Evolutionary conservation across 108 stramenopile genomes (phyloP).

Genomic region (Halocafeteria seosinensis): DNA sequence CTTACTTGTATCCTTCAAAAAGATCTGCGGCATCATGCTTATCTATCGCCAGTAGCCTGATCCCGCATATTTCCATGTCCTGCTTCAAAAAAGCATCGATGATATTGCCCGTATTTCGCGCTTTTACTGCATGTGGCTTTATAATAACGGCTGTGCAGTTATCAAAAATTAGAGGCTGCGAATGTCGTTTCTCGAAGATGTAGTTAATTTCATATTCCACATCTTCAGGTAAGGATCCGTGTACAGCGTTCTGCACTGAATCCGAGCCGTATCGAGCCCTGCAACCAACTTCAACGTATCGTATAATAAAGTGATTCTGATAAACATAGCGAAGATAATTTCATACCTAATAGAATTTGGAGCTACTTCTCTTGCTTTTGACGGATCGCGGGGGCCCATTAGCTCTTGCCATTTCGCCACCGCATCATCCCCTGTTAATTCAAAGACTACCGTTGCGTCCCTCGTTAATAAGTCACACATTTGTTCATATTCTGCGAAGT

Average conservation of each 20-base stretch:
- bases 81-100: slow-evolving; percentile 26
- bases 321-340: no score
- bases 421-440: background rate
- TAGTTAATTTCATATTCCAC: background rate
- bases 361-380: background rate
- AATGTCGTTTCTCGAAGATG: background rate
- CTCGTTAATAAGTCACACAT: background rate
- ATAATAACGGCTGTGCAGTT: slow-evolving; percentile 46
- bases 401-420: background rate
- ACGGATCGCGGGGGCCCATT: background rate
- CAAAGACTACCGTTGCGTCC: background rate
- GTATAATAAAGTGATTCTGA: background rate
- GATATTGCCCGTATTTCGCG: slow-evolving; percentile 30
- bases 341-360: background rate
- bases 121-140: slow-evolving; percentile 50
- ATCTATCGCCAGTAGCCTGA: slow-evolving; percentile 36
- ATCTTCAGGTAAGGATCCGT: background rate
- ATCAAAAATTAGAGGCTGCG: slow-evolving; percentile 39
- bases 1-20: slow-evolving; percentile 48
- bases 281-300: background rate
- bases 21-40: slow-evolving; percentile 41
- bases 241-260: background rate
- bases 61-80: slow-evolving; percentile 42
- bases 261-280: background rate
- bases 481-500: background rate